Evolutionary conservation across 768 basidiomycete genomes (phyloP).

Genomic region (Rhodotorula kratochvilovae): DNA sequence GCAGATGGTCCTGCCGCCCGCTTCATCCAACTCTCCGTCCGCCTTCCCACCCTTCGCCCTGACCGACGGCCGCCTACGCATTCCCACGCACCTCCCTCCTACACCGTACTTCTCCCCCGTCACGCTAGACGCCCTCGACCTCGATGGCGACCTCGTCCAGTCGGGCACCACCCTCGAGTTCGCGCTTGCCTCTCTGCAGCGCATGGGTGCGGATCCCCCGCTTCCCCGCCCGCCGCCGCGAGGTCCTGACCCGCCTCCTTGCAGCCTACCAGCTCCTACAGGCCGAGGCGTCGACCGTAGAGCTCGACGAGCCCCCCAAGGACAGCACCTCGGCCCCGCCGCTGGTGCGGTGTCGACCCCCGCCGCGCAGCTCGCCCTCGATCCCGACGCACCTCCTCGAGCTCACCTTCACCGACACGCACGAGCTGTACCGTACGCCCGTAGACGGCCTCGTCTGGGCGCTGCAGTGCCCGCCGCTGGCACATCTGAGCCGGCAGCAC

Average conservation of each 20-base stretch:
- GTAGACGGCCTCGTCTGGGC: background rate
- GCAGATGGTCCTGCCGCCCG: no score
- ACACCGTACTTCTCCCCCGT: background rate
- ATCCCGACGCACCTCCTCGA: background rate
- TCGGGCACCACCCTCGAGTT: background rate
- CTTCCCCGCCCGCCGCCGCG: no score
- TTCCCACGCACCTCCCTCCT: background rate
- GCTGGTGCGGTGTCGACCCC: background rate
- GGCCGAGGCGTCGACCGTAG: background rate
- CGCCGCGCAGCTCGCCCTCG: background rate
- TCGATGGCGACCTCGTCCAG: background rate
- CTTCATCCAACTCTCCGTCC: no score
- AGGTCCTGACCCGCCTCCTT: background rate
- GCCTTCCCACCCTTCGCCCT: background rate
- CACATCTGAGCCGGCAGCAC: background rate
- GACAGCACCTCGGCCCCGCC: background rate
- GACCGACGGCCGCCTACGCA: background rate
- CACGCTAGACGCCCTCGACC: background rate
- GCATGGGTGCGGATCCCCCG: background rate
- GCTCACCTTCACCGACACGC: background rate
- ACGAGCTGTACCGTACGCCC: background rate
- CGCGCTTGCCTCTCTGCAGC: background rate
- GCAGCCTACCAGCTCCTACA: background rate
- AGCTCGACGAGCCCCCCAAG: background rate
- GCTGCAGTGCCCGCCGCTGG: background rate